Evolutionary conservation across 164 flowering plant species (phyloP), one percentile per base, ranked within the genome.

Genomic region (Annona squamosa): DNA sequence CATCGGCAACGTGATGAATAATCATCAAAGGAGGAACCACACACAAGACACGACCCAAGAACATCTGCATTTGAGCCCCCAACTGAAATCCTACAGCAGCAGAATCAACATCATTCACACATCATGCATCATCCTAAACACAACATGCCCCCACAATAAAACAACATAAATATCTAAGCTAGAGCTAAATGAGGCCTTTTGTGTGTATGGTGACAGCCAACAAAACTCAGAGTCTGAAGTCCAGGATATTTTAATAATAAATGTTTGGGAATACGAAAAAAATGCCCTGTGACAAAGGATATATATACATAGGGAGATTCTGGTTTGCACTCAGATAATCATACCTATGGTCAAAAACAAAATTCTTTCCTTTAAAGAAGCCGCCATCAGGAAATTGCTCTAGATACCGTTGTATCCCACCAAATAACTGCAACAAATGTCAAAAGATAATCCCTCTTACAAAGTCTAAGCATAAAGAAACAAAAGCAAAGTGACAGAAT

Each of bases 381-480:
- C 99, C 99, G 77, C 99, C 99, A 85, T 88, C 93, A 17, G 97
- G 93, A 81, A 83, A 92, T 72, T 92, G 91, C 76, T 94, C 99
- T 84, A 94, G 72, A 74, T 94, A 94, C 67, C 97, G 88, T 67
- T 94, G 99, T 71, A 94, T 94, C 68, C 99, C 99, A 79, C 97
- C 99, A 87, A 66, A 94, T 68, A 94, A 79, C 97, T 92, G 93
- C 82, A 82, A 76, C 1, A 68, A 71, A 5, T 19, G 12, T 46
- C 56, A 48, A 13, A 47, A 41, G 10, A 61, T 62, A 26, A 26
- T 26, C 37, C 37, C 37, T 26, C 37, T 26, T 26, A 26, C 37
- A 26, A 26, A 26, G 37, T 26, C 37, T 26, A 26, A 26, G 37
- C 37, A 26, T 1, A 26, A 26, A 26, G 37, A 26, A 26, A 26